Evolutionary conservation across 768 basidiomycete genomes (phyloP), one percentile per base, ranked within the genome.

Genomic region (Nevesoporus exiguus): DNA sequence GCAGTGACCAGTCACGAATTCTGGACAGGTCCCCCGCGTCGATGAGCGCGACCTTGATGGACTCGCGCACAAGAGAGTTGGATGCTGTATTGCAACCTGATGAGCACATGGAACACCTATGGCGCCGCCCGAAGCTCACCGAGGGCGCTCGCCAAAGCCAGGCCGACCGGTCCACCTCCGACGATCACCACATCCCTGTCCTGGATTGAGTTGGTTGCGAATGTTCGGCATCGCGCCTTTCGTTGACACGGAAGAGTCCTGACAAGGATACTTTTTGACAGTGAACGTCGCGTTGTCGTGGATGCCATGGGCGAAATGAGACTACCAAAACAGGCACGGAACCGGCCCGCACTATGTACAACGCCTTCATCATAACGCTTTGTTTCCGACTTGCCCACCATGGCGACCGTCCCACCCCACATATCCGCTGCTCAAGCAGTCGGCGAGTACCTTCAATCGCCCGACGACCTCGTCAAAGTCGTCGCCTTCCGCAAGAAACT

Each of bases 171-270:
- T 2, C 95, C 96, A 25, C 92, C 97, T 17, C 97, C 96, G 24
- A 98, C 91, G 61, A 98, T 90, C 21, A 96, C 90, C 31, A 98
- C 79, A 68, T 98, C 97, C 59, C 80, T 85, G 34, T 89, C 80
- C 55, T 81, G 73, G 25, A 69, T 50, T 9, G 54, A 46, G 15
- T 52, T 49, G 22, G 60, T 61, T 43, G 59, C 53, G 19, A 62
- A 71, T 10, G 58, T 22, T 49, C 66, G 62, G 22, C 40, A 19
- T 11, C 30, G 34, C 8, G 29, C 24, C 10, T 31, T 53, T 45
- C 46, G 57, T 51, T 29, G 55, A 45, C 59, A 36, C 15, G 39
- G 42, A 22, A 51, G 42, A 22, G 49, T 30, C n/a, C 22, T 48
- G 17, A 30, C 3, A 11, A 55, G 41, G 42, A 59, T 24, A 27